These are phyloP conservation scores for Talaromyces marneffei DNA, from an alignment of 2,329 filamentous ascomycete genomes.

Conservation along the genomic window DNA sequence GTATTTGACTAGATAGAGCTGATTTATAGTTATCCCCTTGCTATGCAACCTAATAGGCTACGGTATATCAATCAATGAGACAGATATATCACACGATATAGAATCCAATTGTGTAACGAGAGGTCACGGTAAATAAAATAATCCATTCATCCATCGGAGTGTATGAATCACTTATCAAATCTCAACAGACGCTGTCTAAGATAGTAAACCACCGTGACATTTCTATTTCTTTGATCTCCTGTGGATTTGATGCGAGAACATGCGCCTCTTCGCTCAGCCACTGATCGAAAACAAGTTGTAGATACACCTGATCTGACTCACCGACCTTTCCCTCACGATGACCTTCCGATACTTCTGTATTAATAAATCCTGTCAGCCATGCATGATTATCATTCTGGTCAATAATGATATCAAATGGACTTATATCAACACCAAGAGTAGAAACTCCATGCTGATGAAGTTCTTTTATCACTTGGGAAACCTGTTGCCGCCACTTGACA, in stretches of 20 bases:
- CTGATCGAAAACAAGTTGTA: background rate
- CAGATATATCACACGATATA: background rate
- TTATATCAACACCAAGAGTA: background rate
- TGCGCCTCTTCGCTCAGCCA: background rate
- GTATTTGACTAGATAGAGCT: background rate
- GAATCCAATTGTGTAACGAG: background rate
- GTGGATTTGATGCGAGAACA: background rate
- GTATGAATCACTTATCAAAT: background rate
- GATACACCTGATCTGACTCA: background rate
- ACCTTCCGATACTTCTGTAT: background rate
- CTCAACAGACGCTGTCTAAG: background rate
- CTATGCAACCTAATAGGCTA: background rate
- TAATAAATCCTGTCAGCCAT: background rate
- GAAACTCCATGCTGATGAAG: background rate
- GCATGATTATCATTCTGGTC: background rate
- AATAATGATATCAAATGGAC: background rate
- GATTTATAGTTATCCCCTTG: background rate
- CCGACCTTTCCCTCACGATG: background rate
- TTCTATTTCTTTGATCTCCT: background rate
- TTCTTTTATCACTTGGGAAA: background rate
- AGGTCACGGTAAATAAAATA: background rate
- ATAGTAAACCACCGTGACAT: background rate
- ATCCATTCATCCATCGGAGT: background rate
- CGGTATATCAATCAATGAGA: background rate
- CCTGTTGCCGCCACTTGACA: background rate